Evolutionary conservation across 805 yeast genomes (phyloP), one percentile per base, ranked within the genome.

Genomic region (Hanseniaspora valbyensis): DNA sequence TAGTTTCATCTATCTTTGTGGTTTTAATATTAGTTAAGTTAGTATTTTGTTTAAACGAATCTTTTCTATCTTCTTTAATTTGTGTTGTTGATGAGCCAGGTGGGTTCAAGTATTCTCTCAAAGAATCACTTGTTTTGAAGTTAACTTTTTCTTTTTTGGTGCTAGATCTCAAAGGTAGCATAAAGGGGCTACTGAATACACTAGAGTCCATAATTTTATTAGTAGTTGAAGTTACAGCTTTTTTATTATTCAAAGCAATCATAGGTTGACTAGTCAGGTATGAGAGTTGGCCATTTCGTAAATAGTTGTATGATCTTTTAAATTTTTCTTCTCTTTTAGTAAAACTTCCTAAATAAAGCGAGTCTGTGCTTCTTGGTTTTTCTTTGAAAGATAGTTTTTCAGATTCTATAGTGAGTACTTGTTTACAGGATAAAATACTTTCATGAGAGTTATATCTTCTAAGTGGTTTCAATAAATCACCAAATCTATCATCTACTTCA

Each of bases 361-460:
- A 38, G 12, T 46, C 44, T n/a, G 32, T 18, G 12, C 30, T 24
- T n/a, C 32, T 33, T n/a, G 7, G 10, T 13, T 22, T 39, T 2
- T 16, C 22, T 7, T 16, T 21, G 7, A 39, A 32, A 8, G 25
- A 2, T 8, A 39, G 26, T 18, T 46, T 46, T 18, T 46, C 34
- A 30, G 43, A 26, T 26, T 46, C 50, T 21, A 46, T 18, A 16
- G 13, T 16, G 4, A 46, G 45, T 32, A 42, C 53, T 45, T 51
- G 32, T 26, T 50, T 54, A 2, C 24, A 46, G 2, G 66, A 63
- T 16, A 64, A 44, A 10, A 63, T 56, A 53, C 68, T 63, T 46
- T 64, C 67, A 50, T 63, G 64, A 2, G 68, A 64, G 37, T 62
- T 62, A 40, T 54, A 64, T 33, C 61, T 59, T 52, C 66, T 49